Evolutionary conservation across 139 green algal genomes (phyloP).

Genomic region (Asterochloris erici): DNA sequence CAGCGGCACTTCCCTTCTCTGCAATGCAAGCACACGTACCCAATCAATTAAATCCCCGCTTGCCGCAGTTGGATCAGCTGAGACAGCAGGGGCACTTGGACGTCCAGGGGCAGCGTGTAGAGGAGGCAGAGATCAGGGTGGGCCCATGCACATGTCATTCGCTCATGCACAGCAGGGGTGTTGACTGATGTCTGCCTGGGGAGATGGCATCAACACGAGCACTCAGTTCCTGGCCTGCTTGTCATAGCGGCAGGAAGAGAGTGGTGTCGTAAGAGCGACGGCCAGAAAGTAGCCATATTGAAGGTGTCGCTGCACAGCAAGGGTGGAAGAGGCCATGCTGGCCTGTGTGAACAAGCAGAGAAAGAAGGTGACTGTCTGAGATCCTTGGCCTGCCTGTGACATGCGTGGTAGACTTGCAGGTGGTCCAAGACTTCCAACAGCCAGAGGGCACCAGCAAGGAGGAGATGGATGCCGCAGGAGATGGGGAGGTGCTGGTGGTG

Average conservation of each 20-base stretch:
- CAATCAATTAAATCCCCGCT: too few species aligned
- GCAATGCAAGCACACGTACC: neutral
- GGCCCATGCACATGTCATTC: too few species aligned
- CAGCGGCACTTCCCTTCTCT: neutral
- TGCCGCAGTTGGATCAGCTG: too few species aligned
- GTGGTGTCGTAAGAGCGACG: too few species aligned
- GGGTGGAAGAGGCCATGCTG: neutral
- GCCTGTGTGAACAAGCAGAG: neutral
- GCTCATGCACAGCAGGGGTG: too few species aligned
- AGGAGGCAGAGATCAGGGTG: conserved; percentile 77
- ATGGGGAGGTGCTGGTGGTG: conserved; percentile 92
- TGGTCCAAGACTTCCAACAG: conserved; percentile 75
- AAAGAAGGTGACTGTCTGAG: neutral
- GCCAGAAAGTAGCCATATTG: too few species aligned
- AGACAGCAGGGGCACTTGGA: conserved; percentile 32
- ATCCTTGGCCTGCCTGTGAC: neutral
- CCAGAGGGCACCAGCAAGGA: conserved; percentile 43
- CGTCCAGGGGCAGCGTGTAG: conserved; percentile 69
- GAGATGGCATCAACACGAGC: neutral
- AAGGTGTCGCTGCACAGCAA: neutral
- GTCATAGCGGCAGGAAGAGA: neutral
- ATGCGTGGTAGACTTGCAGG: conserved; percentile 18
- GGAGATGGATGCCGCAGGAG: conserved; percentile 71
- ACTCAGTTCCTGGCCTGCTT: neutral
- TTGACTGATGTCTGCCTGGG: too few species aligned